Evolutionary conservation across 768 basidiomycete species (phyloP).

Genomic region (Lactarius quietus): DNA sequence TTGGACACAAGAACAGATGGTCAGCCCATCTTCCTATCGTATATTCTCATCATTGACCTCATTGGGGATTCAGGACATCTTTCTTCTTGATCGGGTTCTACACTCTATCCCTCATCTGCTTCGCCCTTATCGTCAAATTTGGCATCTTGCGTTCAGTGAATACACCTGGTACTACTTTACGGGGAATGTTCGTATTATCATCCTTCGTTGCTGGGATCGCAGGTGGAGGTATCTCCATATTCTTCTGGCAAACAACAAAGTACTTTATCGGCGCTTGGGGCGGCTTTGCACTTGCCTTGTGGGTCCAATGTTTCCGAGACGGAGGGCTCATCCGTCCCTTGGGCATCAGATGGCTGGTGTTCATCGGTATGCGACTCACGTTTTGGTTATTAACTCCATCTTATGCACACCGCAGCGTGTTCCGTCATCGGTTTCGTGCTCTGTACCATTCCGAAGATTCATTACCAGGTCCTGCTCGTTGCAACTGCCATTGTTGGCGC

Average conservation of each 20-base stretch:
- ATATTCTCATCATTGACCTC: slow-evolving; percentile 25
- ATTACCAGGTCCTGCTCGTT: slow-evolving; percentile 82
- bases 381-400: slow-evolving; percentile 23
- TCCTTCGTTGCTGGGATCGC: slow-evolving; percentile 75
- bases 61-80: slow-evolving; percentile 60
- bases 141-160: slow-evolving; percentile 84
- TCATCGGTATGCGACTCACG: slow-evolving; percentile 57
- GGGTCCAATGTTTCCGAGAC: slow-evolving; percentile 79
- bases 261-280: slow-evolving; percentile 83
- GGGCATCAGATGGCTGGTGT: slow-evolving; percentile 85
- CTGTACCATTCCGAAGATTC: slow-evolving; percentile 81
- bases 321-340: slow-evolving; percentile 78
- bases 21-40: slow-evolving; percentile 35
- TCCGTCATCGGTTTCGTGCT: slow-evolving; percentile 76
- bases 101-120: slow-evolving; percentile 77
- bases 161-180: slow-evolving; percentile 70
- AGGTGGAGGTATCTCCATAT: slow-evolving; percentile 82
- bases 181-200: slow-evolving; percentile 88
- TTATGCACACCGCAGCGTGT: slow-evolving; percentile 44
- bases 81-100: slow-evolving; percentile 94
- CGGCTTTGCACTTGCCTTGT: slow-evolving; percentile 83
- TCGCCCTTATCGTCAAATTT: slow-evolving; percentile 84
- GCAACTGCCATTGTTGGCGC: slow-evolving; percentile 90
- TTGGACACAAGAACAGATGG: slow-evolving; percentile 97
- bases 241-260: slow-evolving; percentile 88